Base-by-base conservation (phyloP, 2,329 filamentous ascomycete species). In the Lasiodiplodia theobromae region DNA sequence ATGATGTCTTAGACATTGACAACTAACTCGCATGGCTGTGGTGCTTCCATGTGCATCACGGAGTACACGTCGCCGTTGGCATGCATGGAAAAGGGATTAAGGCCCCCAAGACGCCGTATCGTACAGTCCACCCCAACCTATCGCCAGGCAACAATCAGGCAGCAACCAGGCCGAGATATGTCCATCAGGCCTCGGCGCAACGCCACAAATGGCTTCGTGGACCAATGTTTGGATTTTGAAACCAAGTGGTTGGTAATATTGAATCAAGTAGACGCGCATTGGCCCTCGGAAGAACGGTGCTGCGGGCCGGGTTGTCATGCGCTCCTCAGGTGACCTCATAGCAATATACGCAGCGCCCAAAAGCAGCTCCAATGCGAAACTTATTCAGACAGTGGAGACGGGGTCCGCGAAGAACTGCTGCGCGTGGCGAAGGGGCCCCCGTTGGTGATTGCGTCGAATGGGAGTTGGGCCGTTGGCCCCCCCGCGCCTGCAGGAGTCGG, bases 291-390 rank as follows among this genome's bases (percentile, higher is more conserved):
- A 52, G 60, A 12, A 31, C 31, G 47, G 47, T 64, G 60, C 60
- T 64, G 58, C 47, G 44, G 25, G 53, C 28, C 60, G 28, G 57
- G 18, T 49, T 63, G 60, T 64, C 60, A 64, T 64, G 60, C 60
- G 18, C 44, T 6, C 25, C 60, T 64, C 60, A 64, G 60, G 25
- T 52, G 60, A 64, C 47, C 44, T 25, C 23, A 25, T n/a, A 34
- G 51, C 28, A 60, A 28, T 23, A 60, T 60, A 38, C 8, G 31
- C 10, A 18, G 34, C 34, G 38, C 21, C 11, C 38, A 11, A 6
- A 28, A 16, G 18, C 21, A 28, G 40, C 58, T 28, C 11, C 14
- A 28, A 31, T 18, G 28, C 28, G 18, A 31, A 7, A 28, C 31
- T n/a, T 11, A 37, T 47, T 47, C 44, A n/a, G 28, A 21, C 53